Base-by-base conservation (phyloP, 202 grass and related monocot species). In the Elaeis oleifera region DNA sequence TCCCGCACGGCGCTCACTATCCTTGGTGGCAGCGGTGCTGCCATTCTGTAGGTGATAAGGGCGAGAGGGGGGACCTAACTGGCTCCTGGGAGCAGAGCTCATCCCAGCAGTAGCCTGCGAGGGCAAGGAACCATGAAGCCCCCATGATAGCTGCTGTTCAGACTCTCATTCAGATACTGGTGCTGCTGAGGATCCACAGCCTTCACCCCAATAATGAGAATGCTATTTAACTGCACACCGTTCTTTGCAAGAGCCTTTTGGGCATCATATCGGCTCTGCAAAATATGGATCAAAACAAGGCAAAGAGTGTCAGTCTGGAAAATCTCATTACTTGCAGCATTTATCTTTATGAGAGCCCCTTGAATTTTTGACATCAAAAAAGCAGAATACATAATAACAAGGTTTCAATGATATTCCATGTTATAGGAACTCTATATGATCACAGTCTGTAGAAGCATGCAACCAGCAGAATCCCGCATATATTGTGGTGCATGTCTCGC, bases 151-250 rank as follows among this genome's bases (percentile, higher is more conserved):
- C 69, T 86, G 36, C 74, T 78, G 4, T 73, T 48, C 16, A 70
- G 74, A 71, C 72, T 73, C 53, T 94, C 82, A 0, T 84, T 89
- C 75, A 99, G 76, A 59, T 86, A 99, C 2, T 61, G 77, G 4
- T 63, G 63, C 70, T 94, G 88, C 78, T 79, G 73, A 22, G 88
- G 70, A 73, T 99, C 95, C 44, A 86, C 70, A 76, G 69, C 75
- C 73, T 89, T 99, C 69, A 99, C 95, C 23, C 88, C 95, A 68
- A 99, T 76, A 60, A 99, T 94, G 32, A 99, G 73, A 71, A 99
- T 80, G 64, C 77, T 94, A 70, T 87, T 99, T 63, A 99, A 31
- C 66, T 89, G 85, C 59, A 75, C 69, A 15, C 88, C 82, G 32
- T 89, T 82, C 62, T 85, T 99, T 39, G 73, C 63, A 0, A 94